These are phyloP conservation scores for Lachnellula occidentalis DNA, from an alignment of 2,329 filamentous ascomycete genomes.

Conservation along the genomic window DNA sequence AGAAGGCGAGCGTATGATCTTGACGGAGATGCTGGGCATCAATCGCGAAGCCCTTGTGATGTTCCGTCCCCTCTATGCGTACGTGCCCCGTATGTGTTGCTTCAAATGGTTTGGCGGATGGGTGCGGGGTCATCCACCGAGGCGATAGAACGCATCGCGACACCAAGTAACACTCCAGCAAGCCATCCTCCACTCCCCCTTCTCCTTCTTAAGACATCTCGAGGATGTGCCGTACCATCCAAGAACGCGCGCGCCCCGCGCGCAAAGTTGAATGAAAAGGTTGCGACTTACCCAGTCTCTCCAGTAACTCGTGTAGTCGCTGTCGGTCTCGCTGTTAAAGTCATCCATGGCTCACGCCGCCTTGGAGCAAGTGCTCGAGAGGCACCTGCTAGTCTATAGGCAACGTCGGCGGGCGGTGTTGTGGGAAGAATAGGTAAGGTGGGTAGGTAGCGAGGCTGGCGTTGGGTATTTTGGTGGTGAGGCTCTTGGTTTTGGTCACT, in stretches of 20 bases:
- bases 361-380: constrained; percentile 26
- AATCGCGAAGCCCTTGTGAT: background rate
- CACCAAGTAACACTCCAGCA: background rate
- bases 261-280: constrained; percentile 16
- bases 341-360: constrained; percentile 68
- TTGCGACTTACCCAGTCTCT: constrained; percentile 82
- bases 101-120: background rate
- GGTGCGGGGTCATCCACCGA: background rate
- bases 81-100: background rate
- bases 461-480: constrained; percentile 7
- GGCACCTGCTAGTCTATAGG: constrained; percentile 26
- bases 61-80: background rate
- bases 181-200: too few relatives aligned
- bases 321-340: constrained; percentile 95
- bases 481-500: constrained; percentile 8
- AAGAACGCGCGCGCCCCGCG: constrained; percentile 11
- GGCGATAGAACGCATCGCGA: background rate
- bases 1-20: background rate
- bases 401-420: constrained; percentile 13
- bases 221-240: constrained; percentile 2
- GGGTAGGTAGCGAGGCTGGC: constrained; percentile 7
- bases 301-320: constrained; percentile 99
- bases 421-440: background rate
- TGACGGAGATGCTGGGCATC: background rate
- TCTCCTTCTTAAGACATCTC: background rate